phyloP scores from a whole-genome alignment of 1,284 basidiomycete species.

The Exobasidium rhododendri region DNA sequence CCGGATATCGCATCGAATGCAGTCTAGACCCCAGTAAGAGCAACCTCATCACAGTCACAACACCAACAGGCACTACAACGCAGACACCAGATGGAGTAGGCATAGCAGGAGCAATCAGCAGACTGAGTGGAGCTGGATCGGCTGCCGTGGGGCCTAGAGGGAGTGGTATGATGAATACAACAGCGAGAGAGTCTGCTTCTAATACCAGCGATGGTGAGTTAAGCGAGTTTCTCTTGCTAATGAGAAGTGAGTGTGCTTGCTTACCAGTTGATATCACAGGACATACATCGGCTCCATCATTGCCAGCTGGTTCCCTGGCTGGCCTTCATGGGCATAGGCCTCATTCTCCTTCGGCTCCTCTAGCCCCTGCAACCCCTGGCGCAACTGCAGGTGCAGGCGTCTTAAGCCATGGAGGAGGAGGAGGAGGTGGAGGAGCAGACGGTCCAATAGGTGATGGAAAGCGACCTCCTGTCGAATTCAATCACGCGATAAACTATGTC shows the following conservation, averaged over 20 bases:
- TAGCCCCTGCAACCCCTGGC: conserved; percentile 23
- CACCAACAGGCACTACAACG: conserved; percentile 75
- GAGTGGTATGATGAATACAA: neutral
- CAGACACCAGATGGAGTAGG: conserved; percentile 57
- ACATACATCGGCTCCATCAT: neutral
- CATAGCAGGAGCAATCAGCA: conserved; percentile 44
- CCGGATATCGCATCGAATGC: conserved; percentile 94
- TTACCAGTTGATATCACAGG: neutral
- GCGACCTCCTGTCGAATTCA: conserved; percentile 72
- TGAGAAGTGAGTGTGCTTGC: neutral
- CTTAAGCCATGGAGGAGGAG: conserved; percentile 12
- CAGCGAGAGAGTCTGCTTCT: neutral
- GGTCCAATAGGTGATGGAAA: conserved; percentile 21
- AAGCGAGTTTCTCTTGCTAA: neutral
- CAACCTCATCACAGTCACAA: conserved; percentile 88
- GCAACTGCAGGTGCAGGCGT: conserved; percentile 28
- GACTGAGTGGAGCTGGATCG: conserved; percentile 30
- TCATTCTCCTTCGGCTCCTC: conserved; percentile 7
- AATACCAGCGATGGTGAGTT: neutral
- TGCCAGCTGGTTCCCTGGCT: conserved; percentile 14
- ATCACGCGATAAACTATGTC: conserved; percentile 95
- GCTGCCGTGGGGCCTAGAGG: conserved; percentile 17
- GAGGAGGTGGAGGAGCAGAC: too few species aligned
- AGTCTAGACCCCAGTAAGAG: conserved; percentile 63
- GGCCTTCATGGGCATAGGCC: neutral